Percentiles rank a stretch among this genome's conserved stretches.
phyloP scores from a whole-genome alignment of 2,329 filamentous ascomycete species.

The Aspergillus sp. region DNA sequence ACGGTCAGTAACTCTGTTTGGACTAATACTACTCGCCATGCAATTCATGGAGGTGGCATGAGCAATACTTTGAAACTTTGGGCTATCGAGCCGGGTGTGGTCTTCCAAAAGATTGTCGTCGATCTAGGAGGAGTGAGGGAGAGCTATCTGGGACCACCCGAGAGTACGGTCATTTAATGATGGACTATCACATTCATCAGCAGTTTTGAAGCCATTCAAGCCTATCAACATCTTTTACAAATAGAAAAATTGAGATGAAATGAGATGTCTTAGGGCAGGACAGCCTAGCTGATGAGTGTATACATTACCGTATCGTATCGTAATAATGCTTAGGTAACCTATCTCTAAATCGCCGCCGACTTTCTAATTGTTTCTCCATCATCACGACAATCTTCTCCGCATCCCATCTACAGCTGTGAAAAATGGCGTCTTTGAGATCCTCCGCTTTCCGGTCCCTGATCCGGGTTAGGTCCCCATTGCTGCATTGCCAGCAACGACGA shows the following conservation, averaged over 20 bases:
- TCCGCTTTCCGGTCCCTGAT: slow-evolving; percentile 47
- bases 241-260: too few species aligned
- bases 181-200: background rate
- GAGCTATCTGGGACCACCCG: slow-evolving; percentile 54
- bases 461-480: slow-evolving; percentile 21
- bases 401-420: background rate
- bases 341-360: too few species aligned
- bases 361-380: too few species aligned
- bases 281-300: too few species aligned
- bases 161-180: slow-evolving; percentile 33
- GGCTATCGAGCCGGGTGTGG: slow-evolving; percentile 49
- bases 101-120: slow-evolving; percentile 55
- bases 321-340: too few species aligned
- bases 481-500: slow-evolving; percentile 58
- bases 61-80: slow-evolving; percentile 46
- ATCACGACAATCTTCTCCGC: too few species aligned
- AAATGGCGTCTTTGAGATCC: slow-evolving; percentile 49
- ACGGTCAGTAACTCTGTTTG: slow-evolving; percentile 9
- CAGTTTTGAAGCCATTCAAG: background rate
- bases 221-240: background rate
- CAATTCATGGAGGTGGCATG: slow-evolving; percentile 41
- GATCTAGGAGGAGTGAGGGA: slow-evolving; percentile 52
- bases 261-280: too few species aligned
- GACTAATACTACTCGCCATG: slow-evolving; percentile 30
- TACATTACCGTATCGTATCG: too few species aligned